A percentile compares a stretch with the other conserved stretches of the same genome.
Evolutionary conservation across 1,284 basidiomycete species (phyloP).

Genomic region (Cutaneotrichosporon sp.): DNA sequence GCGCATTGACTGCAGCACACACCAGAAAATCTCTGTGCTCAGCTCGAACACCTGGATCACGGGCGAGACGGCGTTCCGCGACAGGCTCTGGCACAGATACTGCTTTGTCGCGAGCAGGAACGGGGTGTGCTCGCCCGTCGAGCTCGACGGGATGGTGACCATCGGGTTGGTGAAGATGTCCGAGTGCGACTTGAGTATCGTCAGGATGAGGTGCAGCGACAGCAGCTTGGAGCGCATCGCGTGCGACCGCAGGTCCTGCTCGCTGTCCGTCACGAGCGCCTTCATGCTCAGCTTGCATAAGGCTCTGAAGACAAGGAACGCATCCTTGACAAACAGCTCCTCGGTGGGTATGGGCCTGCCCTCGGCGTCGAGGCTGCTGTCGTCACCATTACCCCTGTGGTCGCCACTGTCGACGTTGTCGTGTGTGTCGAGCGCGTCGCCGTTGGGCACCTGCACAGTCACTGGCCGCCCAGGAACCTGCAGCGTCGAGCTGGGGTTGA

Average conservation of each 20-base stretch:
- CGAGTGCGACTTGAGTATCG: conserved; percentile 88
- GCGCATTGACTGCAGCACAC: conserved; percentile 84
- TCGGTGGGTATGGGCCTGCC: conserved; percentile 49
- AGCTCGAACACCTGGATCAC: conserved; percentile 97
- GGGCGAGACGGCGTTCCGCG: conserved; percentile 90
- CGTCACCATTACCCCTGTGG: conserved; percentile 6
- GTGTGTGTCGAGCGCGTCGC: conserved; percentile 36
- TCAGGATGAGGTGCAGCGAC: conserved; percentile 84
- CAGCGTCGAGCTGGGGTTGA: conserved; percentile 8
- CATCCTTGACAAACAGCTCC: conserved; percentile 89
- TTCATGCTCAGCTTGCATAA: conserved; percentile 98
- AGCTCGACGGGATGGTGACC: conserved; percentile 81
- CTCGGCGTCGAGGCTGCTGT: conserved; percentile 30
- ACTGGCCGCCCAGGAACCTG: conserved; percentile 29
- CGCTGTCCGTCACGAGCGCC: conserved; percentile 83
- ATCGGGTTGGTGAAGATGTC: conserved; percentile 76
- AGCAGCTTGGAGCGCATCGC: conserved; percentile 93
- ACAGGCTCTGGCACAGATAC: conserved; percentile 87
- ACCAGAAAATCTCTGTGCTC: conserved; percentile 98
- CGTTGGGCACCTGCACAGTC: conserved; percentile 38
- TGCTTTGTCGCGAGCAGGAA: conserved; percentile 91
- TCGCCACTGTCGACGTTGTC: conserved; percentile 13
- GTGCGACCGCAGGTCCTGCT: conserved; percentile 86
- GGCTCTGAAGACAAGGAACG: conserved; percentile 91
- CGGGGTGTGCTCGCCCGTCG: conserved; percentile 73